A percentile compares a stretch with the other conserved stretches of the same genome.
Evolutionary conservation across 495 filamentous ascomycete genomes (phyloP).

Genomic region (Pseudevernia furfuracea): DNA sequence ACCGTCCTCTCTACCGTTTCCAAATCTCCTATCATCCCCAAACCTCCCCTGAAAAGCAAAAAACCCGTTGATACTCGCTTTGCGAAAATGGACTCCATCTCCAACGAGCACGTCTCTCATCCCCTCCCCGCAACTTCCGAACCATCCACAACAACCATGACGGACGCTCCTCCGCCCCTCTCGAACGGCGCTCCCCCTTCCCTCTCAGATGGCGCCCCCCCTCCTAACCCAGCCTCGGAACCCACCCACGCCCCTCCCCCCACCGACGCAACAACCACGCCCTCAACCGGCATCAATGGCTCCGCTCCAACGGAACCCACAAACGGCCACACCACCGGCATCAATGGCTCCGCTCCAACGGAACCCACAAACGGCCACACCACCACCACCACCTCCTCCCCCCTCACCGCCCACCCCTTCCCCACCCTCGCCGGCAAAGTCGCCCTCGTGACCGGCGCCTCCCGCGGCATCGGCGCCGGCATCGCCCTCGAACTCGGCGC

Average conservation of each 20-base stretch:
- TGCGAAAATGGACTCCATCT: neutral
- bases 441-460: constrained; percentile 64
- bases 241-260: neutral
- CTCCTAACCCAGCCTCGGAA: neutral
- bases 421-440: constrained; percentile 54
- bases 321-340: no score
- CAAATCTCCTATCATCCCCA: neutral
- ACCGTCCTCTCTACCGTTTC: no score
- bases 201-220: neutral
- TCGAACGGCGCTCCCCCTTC: neutral
- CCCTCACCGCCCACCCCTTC: constrained; percentile 26
- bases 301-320: no score
- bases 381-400: neutral
- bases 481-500: constrained; percentile 70
- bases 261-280: neutral
- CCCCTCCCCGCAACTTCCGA: neutral
- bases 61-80: neutral
- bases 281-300: no score
- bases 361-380: neutral
- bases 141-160: neutral
- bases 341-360: no score
- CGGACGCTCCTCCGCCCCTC: neutral
- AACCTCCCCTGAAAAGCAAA: neutral
- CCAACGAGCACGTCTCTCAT: neutral
- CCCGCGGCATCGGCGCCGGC: constrained; percentile 65